These are phyloP conservation scores for Hericium rajendrae DNA, from an alignment of 768 basidiomycete species.

Conservation along the genomic window DNA sequence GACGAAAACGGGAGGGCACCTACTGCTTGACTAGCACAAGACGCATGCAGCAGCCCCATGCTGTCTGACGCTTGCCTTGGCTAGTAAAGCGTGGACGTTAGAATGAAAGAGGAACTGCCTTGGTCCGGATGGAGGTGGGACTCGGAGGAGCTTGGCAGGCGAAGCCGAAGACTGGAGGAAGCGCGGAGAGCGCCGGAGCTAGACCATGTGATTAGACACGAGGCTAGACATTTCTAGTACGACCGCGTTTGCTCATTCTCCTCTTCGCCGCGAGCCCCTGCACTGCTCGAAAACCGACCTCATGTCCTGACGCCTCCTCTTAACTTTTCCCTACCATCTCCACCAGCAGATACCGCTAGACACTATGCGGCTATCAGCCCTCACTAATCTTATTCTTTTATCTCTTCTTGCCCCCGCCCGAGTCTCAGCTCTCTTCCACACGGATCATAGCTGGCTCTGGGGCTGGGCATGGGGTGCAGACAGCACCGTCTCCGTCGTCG, in stretches of 20 bases:
- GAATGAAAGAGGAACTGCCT: too few species aligned
- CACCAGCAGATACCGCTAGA: neutral
- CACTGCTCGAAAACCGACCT: too few species aligned
- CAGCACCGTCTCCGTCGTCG: conserved; percentile 59
- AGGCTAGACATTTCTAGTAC: neutral
- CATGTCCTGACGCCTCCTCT: neutral
- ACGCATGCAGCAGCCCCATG: too few species aligned
- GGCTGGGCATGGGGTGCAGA: conserved; percentile 32
- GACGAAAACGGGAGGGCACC: too few species aligned
- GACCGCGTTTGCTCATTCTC: neutral
- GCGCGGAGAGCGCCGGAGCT: neutral
- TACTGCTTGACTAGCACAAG: too few species aligned
- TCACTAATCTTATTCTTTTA: neutral
- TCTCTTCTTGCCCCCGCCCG: neutral
- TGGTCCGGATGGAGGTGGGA: neutral
- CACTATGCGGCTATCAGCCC: neutral
- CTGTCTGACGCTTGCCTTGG: too few species aligned
- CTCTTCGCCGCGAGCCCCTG: neutral
- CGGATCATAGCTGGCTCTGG: conserved; percentile 23
- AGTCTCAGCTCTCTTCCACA: neutral
- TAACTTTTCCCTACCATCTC: neutral
- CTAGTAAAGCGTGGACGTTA: too few species aligned
- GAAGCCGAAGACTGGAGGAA: neutral
- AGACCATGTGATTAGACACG: neutral
- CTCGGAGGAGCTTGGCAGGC: neutral